Conservation (phyloP, 169 alveolate species). For the Plasmodium coatneyi region DNA sequence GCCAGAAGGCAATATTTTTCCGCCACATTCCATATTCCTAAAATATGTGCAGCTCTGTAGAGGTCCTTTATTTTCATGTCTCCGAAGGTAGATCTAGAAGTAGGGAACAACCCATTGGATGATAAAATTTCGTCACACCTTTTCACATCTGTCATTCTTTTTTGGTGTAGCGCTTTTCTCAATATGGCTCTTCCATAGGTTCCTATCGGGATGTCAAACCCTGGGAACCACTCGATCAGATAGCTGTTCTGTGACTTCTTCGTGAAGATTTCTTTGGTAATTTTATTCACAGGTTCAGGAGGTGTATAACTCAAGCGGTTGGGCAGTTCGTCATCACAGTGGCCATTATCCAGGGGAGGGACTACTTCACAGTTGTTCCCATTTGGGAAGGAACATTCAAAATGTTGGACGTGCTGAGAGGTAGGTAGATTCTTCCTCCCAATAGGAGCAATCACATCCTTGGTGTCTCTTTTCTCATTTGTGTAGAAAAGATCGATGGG, state of each 20-base stretch:
- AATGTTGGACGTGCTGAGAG: background rate
- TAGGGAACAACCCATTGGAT: constrained; percentile 80
- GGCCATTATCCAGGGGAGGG: background rate
- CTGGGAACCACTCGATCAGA: constrained; percentile 85
- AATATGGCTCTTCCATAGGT: constrained; percentile 82
- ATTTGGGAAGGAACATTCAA: background rate
- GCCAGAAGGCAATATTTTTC: constrained; percentile 83
- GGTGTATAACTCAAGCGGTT: background rate
- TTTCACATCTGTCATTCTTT: constrained; percentile 79
- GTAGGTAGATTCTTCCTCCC: background rate
- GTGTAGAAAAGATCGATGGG: background rate
- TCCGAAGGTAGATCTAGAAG: constrained; percentile 82
- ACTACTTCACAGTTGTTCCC: background rate
- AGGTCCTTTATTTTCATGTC: constrained; percentile 85
- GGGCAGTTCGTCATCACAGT: background rate
- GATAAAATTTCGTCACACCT: constrained; percentile 82
- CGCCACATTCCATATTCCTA: constrained; percentile 85
- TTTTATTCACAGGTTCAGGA: background rate
- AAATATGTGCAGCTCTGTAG: constrained; percentile 82
- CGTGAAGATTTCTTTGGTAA: too few relatives aligned
- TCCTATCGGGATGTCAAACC: constrained; percentile 86
- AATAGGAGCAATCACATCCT: background rate
- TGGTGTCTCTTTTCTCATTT: background rate
- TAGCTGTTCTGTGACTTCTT: background rate
- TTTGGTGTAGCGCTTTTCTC: constrained; percentile 83